Evolutionary conservation across 768 basidiomycete species (phyloP).

Genomic region (Auricularia cornea): DNA sequence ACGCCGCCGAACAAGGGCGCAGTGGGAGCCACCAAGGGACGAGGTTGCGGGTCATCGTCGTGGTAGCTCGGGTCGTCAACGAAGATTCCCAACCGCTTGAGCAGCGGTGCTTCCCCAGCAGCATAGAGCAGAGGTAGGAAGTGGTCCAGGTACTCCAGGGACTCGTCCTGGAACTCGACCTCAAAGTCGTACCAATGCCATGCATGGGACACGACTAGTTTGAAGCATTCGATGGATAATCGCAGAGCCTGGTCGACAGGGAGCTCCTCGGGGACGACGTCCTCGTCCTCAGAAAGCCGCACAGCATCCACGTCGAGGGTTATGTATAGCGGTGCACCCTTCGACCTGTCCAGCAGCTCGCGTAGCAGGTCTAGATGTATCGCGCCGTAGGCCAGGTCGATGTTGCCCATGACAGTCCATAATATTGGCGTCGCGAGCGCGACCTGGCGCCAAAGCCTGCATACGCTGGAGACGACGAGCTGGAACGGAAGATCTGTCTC

Average conservation of each 20-base stretch:
- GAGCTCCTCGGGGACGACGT: constrained; percentile 21
- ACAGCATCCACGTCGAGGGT: constrained; percentile 33
- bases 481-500: background rate
- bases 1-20: background rate
- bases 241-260: constrained; percentile 15
- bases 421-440: constrained; percentile 16
- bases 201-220: background rate
- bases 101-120: constrained; percentile 10
- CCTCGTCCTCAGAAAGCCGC: constrained; percentile 16
- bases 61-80: background rate
- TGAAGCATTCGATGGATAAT: constrained; percentile 2
- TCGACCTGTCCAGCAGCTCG: constrained; percentile 45
- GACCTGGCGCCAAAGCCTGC: constrained; percentile 16
- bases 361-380: constrained; percentile 37
- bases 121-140: constrained; percentile 9
- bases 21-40: background rate
- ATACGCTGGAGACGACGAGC: constrained; percentile 24
- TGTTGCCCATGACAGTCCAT: constrained; percentile 21
- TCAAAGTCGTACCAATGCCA: constrained; percentile 1
- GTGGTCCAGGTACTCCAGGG: background rate
- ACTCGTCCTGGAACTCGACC: constrained; percentile 6
- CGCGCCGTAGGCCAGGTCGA: constrained; percentile 17
- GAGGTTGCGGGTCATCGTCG: background rate
- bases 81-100: background rate
- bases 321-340: constrained; percentile 46